phyloP scores from a whole-genome alignment of 2,329 filamentous ascomycete genomes.

The Trichophyton equinum region DNA sequence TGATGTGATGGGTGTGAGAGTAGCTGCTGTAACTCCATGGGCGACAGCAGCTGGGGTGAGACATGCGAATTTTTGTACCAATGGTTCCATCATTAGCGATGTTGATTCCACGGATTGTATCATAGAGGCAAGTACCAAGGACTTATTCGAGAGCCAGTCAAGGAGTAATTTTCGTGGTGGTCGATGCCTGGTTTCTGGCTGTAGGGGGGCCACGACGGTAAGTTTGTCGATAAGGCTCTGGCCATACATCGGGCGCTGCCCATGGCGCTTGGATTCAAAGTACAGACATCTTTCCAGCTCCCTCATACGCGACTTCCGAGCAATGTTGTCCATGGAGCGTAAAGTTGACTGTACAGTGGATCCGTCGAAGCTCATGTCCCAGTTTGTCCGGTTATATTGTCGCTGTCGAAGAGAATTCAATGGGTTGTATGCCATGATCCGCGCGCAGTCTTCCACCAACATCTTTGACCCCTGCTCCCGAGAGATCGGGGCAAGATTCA shows the following conservation, averaged over 20 bases:
- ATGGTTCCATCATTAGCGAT: conserved; percentile 57
- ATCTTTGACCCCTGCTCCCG: conserved; percentile 52
- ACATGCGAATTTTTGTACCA: conserved; percentile 78
- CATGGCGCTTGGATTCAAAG: conserved; percentile 66
- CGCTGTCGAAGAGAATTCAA: conserved; percentile 60
- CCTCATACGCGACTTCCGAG: conserved; percentile 57
- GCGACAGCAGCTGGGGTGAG: conserved; percentile 82
- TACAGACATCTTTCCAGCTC: conserved; percentile 72
- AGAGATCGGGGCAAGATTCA: conserved; percentile 64
- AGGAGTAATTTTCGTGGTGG: conserved; percentile 50
- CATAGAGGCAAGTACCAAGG: conserved; percentile 41
- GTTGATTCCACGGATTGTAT: conserved; percentile 64
- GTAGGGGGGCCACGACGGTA: conserved; percentile 49
- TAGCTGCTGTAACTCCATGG: conserved; percentile 56
- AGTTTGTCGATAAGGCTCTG: conserved; percentile 63
- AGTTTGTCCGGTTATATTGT: conserved; percentile 47
- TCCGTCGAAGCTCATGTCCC: conserved; percentile 50
- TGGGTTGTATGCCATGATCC: conserved; percentile 56
- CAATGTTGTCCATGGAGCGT: conserved; percentile 57
- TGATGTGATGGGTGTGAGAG: conserved; percentile 53
- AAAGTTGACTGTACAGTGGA: conserved; percentile 58
- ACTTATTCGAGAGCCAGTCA: conserved; percentile 64
- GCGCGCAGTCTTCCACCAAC: conserved; percentile 42
- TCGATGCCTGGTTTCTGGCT: conserved; percentile 49
- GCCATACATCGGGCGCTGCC: conserved; percentile 71